Conservation (phyloP, 1,139 yeast species). For the Taphrina confusa region DNA sequence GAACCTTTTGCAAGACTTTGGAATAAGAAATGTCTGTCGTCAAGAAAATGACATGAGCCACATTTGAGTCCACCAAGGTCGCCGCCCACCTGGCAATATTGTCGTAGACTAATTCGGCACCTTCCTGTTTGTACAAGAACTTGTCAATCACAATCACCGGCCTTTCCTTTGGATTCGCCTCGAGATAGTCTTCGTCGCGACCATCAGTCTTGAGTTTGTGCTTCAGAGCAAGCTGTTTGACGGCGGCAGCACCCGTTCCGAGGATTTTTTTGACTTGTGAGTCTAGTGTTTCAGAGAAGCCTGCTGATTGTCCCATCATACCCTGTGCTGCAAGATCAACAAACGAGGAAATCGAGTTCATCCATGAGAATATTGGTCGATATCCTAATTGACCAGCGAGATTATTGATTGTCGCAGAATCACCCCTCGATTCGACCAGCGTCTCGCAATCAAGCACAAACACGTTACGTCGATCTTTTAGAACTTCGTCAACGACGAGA, state of each 20-base stretch:
- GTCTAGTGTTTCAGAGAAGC: conserved; percentile 82
- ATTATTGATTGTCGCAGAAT: conserved; percentile 63
- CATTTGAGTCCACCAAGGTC: conserved; percentile 66
- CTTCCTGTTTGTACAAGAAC: conserved; percentile 58
- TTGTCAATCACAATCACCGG: conserved; percentile 86
- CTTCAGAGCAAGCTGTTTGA: conserved; percentile 66
- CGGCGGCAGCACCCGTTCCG: conserved; percentile 68
- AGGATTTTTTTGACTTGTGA: conserved; percentile 81
- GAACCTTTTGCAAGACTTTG: conserved; percentile 60
- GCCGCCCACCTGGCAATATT: conserved; percentile 90
- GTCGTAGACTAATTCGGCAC: conserved; percentile 65
- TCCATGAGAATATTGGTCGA: conserved; percentile 92
- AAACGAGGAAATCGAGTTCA: conserved; percentile 74
- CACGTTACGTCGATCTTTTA: conserved; percentile 54
- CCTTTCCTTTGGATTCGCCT: conserved; percentile 79
- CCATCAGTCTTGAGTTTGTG: conserved; percentile 45
- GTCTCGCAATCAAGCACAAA: conserved; percentile 77
- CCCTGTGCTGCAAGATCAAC: conserved; percentile 60
- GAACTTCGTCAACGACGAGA: conserved; percentile 69
- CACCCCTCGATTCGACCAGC: conserved; percentile 71
- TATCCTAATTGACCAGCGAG: conserved; percentile 82
- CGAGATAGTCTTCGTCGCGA: conserved; percentile 78
- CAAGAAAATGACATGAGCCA: conserved; percentile 85
- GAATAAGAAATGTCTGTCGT: conserved; percentile 83
- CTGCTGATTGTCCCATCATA: conserved; percentile 90